Evolutionary conservation across 1,284 basidiomycete genomes (phyloP).

Genomic region (Apiotrichum veenhuisii): DNA sequence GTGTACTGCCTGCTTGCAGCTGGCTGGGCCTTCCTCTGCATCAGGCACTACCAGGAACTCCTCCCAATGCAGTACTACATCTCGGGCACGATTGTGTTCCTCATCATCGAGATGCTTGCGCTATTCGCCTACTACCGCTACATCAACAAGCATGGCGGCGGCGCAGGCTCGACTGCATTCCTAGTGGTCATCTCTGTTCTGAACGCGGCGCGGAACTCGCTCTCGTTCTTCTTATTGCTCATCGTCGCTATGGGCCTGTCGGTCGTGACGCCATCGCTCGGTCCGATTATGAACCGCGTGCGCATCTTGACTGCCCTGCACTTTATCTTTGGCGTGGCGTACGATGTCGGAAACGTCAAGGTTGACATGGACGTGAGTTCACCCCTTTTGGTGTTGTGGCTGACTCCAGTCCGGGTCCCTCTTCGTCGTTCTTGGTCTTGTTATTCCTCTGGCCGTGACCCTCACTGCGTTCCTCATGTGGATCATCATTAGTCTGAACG

Average conservation of each 20-base stretch:
- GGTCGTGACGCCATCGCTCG: conserved; percentile 57
- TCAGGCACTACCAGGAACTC: conserved; percentile 73
- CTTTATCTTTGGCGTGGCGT: conserved; percentile 90
- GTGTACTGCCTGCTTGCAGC: conserved; percentile 66
- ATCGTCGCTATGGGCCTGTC: conserved; percentile 84
- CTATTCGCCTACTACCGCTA: conserved; percentile 63
- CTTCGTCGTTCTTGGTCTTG: conserved; percentile 71
- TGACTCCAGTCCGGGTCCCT: conserved; percentile 63
- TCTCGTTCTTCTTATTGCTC: conserved; percentile 89
- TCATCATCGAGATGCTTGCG: conserved; percentile 90
- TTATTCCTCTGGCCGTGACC: conserved; percentile 90
- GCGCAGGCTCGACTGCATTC: conserved; percentile 71
- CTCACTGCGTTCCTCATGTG: conserved; percentile 91
- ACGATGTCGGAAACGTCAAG: conserved; percentile 86
- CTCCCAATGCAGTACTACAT: conserved; percentile 78
- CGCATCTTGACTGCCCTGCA: conserved; percentile 55
- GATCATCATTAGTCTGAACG: conserved; percentile 87
- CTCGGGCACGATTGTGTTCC: conserved; percentile 80
- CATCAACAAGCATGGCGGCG: conserved; percentile 79
- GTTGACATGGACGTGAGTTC: conserved; percentile 68
- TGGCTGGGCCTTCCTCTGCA: conserved; percentile 81
- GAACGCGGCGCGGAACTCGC: conserved; percentile 87
- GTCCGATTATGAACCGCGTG: conserved; percentile 46
- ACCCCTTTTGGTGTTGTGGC: background rate
- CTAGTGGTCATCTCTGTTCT: conserved; percentile 80